These are phyloP conservation scores for Paramecium pentaurelia DNA, from an alignment of 73 alveolate species.

Conservation along the genomic window DNA sequence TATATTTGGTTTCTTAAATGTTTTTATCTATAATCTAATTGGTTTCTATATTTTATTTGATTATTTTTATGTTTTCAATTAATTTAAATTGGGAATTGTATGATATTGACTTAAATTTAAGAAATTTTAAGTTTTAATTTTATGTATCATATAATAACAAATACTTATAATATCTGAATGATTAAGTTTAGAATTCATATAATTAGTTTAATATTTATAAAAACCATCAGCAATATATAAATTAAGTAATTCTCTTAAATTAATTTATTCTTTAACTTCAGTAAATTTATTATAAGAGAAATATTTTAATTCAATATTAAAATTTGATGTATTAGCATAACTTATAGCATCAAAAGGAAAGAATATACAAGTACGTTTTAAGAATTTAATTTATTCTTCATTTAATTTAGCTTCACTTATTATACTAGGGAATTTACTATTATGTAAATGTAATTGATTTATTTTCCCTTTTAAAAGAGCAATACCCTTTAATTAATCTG, in stretches of 20 bases:
- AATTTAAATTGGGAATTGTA: constrained; percentile 6
- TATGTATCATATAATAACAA: constrained; percentile 46
- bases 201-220: constrained; percentile 57
- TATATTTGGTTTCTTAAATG: background rate
- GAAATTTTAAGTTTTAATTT: constrained; percentile 36
- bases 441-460: background rate
- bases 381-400: background rate
- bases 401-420: background rate
- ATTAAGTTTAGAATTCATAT: constrained; percentile 56
- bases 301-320: constrained; percentile 21
- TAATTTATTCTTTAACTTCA: constrained; percentile 38
- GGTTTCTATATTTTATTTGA: background rate
- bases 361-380: constrained; percentile 12
- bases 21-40: background rate
- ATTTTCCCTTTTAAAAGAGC: constrained; percentile 14
- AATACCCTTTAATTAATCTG: background rate
- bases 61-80: background rate
- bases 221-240: constrained; percentile 58
- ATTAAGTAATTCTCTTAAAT: constrained; percentile 56
- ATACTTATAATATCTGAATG: constrained; percentile 35
- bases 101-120: constrained; percentile 24
- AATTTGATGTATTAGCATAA: constrained; percentile 42
- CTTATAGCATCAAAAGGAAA: constrained; percentile 41
- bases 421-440: background rate
- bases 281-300: constrained; percentile 39